Evolutionary conservation across 1,284 basidiomycete genomes (phyloP), one percentile per base, ranked within the genome.

Genomic region (Mycena citricolor): DNA sequence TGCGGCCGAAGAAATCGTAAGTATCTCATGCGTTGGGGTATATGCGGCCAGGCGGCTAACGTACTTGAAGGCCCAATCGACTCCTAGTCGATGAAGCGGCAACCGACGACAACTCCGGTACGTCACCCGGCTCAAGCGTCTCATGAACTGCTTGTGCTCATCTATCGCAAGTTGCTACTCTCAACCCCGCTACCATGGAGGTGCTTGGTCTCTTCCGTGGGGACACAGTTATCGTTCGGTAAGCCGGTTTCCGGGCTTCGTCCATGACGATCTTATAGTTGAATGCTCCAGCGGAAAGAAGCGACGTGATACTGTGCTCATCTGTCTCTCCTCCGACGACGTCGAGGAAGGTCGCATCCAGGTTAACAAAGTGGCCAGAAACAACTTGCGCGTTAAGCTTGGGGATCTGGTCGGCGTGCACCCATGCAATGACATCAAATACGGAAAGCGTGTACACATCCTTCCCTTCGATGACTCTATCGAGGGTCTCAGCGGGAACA

Each of bases 151-250:
- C 36, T 34, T 8, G 8, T 10, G 8, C 24, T 39, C 19, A 17
- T 37, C 8, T 26, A 14, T 21, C 26, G 11, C 64, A n/a, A 83
- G 94, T 97, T 54, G 94, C 94, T 37, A 94, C 91, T 30, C 76
- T 99, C 32, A 92, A 95, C 71, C 93, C 95, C 39, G 86, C 85
- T 29, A 99, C 97, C 37, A 98, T 99, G 95, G 97, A 99, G 69
- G 71, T 79, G 16, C 82, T 99, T 35, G 84, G 86, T 47, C 81
- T 99, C 40, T 99, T 99, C 80, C 83, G 93, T 47, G 94, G 94
- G 35, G 94, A 97, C 64, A 95, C 90, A 12, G 85, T 94, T 67
- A 93, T 93, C 59, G 80, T 94, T 53, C 78, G 90, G 90, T 93
- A 60, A 51, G 72, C 65, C 16, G 11, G 21, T 31, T 26, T n/a